These are phyloP conservation scores for Spatholobus suberectus DNA, from an alignment of 306 rosid genomes.

Conservation along the genomic window DNA sequence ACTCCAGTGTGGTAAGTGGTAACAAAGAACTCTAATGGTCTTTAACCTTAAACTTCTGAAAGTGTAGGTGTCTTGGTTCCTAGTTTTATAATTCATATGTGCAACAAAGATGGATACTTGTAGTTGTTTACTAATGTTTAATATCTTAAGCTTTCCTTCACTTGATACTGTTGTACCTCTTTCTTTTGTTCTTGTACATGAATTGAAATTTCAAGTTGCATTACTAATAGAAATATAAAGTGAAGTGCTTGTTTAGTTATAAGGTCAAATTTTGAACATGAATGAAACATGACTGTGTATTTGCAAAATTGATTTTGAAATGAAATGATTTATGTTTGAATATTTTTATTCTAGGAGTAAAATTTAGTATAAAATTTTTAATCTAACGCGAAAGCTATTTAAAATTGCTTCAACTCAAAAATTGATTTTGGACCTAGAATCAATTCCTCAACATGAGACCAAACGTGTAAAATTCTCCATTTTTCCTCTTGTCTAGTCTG, in stretches of 20 bases:
- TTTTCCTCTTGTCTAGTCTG: not conserved
- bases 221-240: slow-evolving; percentile 5
- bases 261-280: not conserved
- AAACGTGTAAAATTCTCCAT: not conserved
- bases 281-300: slow-evolving; percentile 1
- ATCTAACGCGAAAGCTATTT: no score
- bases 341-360: no score
- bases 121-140: not conserved
- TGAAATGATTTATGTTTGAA: no score
- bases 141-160: not conserved
- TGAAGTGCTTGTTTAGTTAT: not conserved
- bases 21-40: not conserved
- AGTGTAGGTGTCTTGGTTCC: slow-evolving; percentile 9
- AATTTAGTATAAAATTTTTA: no score
- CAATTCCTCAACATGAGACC: no score
- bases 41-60: slow-evolving; percentile 21
- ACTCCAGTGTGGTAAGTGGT: slow-evolving; percentile 5
- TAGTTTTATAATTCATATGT: not conserved
- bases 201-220: slow-evolving; percentile 19
- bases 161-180: not conserved
- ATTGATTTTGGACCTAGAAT: no score
- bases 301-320: no score
- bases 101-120: not conserved
- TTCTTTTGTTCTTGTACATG: not conserved
- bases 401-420: no score